Conservation (phyloP, 306 rosid genomes). For the Vigna unguiculata region DNA sequence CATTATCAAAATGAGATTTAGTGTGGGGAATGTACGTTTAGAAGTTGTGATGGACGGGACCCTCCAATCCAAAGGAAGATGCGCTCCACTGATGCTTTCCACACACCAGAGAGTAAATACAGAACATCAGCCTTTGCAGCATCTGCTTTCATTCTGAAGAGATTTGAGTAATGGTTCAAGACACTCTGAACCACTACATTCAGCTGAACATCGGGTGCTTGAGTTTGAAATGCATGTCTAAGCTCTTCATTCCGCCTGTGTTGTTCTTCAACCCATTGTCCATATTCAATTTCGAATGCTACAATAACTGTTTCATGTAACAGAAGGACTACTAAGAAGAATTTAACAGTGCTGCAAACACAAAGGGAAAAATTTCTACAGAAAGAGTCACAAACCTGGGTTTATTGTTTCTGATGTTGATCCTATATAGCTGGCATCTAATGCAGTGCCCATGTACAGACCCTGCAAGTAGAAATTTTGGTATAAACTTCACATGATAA, state of each 20-base stretch:
- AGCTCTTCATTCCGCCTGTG: slow-evolving; percentile 68
- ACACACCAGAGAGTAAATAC: slow-evolving; percentile 78
- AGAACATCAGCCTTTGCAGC: slow-evolving; percentile 86
- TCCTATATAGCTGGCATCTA: slow-evolving; percentile 62
- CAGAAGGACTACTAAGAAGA: slow-evolving; percentile 26
- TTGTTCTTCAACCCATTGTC: slow-evolving; percentile 87
- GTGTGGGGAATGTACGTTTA: slow-evolving; percentile 55
- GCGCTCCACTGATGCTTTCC: slow-evolving; percentile 88
- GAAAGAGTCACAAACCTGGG: slow-evolving; percentile 64
- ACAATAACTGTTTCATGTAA: slow-evolving; percentile 62
- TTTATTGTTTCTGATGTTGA: slow-evolving; percentile 55
- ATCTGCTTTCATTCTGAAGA: slow-evolving; percentile 76
- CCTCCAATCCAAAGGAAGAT: slow-evolving; percentile 97
- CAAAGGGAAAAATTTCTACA: neutral
- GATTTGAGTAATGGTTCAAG: slow-evolving; percentile 73
- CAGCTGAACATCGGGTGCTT: slow-evolving; percentile 66
- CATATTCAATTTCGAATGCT: slow-evolving; percentile 82
- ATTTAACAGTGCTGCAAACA: slow-evolving; percentile 21
- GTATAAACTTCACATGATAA: slow-evolving; percentile 21
- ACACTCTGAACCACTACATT: slow-evolving; percentile 62
- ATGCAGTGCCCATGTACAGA: slow-evolving; percentile 46
- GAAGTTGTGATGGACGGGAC: slow-evolving; percentile 96
- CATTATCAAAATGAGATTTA: slow-evolving; percentile 34
- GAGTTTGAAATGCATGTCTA: slow-evolving; percentile 72
- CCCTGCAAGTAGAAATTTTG: slow-evolving; percentile 59